Base-by-base conservation (phyloP, 768 basidiomycete genomes). In the Mycena olivaceomarginata region DNA sequence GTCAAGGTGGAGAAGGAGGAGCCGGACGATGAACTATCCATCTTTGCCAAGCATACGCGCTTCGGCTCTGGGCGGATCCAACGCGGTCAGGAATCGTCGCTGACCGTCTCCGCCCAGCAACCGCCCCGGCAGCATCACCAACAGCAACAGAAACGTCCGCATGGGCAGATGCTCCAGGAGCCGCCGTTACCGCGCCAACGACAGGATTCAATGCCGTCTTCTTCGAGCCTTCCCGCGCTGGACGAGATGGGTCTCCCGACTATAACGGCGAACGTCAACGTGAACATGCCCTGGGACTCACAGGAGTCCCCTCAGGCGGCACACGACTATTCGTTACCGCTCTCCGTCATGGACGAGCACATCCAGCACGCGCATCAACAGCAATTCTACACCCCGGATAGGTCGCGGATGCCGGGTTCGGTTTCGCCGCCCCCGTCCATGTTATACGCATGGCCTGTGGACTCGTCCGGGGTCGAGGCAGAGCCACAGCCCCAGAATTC, bases 31-130 rank as follows among this genome's bases (percentile, higher is more conserved):
- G 94, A 94, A 76, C 86, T 95, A 5, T 87, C 91, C 0, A 93
- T 95, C 59, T 93, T 95, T 79, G 91, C 93, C 0, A 94, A 94
- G 5, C 90, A 91, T 74, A 93, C 91, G 0, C 88, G 91, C 12
- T 90, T 95, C 53, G 90, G 94, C 16, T 90, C 92, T 3, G 85
- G 87, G 10, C 88, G 89, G 79, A 85, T 82, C 70, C 84, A 81
- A 45, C 80, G 70, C n/a, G 64, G 67, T 4, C 64, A n/a, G 56
- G 18, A 25, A n/a, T 53, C 51, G 10, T 13, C 46, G 20, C 15
- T 63, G 20, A 45, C 65, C 45, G 70, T 73, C 67, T 74, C 78
- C 40, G 71, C 80, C 37, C 71, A 67, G 48, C 25, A 25, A 25
- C 2, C 25, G 25, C 78, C 31, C 18, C 40, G 63, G 8, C 70